Evolutionary conservation across 75 land plant species (phyloP).

Genomic region (Pinus albicaulis): DNA sequence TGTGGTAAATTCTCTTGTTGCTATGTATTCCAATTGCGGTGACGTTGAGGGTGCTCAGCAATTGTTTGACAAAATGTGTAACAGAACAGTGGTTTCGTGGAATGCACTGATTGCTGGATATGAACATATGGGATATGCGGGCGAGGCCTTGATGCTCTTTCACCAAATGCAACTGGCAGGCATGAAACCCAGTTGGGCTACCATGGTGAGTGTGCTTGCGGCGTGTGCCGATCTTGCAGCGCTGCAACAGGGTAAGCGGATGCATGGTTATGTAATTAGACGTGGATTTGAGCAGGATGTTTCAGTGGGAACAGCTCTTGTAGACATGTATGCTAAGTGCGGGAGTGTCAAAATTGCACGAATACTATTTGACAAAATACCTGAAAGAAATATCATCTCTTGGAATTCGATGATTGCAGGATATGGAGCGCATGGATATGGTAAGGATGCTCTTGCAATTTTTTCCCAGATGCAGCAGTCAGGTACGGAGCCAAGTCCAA

Average conservation of each 20-base stretch:
- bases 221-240: slow-evolving; percentile 48
- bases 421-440: slow-evolving; percentile 22
- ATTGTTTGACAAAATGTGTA: slow-evolving; percentile 33
- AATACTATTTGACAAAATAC: slow-evolving; percentile 43
- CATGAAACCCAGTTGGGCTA: slow-evolving; percentile 32
- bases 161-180: slow-evolving; percentile 34
- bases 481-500: slow-evolving; percentile 8
- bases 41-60: slow-evolving; percentile 34
- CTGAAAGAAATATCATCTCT: slow-evolving; percentile 39
- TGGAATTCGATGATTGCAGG: slow-evolving; percentile 54
- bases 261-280: slow-evolving; percentile 46
- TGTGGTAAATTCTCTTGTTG: slow-evolving; percentile 46
- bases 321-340: slow-evolving; percentile 51
- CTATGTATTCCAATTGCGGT: slow-evolving; percentile 76
- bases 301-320: slow-evolving; percentile 48
- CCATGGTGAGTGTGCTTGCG: slow-evolving; percentile 44
- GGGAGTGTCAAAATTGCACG: slow-evolving; percentile 25
- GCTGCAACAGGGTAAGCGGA: slow-evolving; percentile 38
- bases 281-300: slow-evolving; percentile 41
- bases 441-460: slow-evolving; percentile 30
- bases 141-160: slow-evolving; percentile 44
- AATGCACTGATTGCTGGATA: slow-evolving; percentile 59
- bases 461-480: slow-evolving; percentile 28
- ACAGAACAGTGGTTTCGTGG: slow-evolving; percentile 50
- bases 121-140: slow-evolving; percentile 34